A percentile compares a stretch with the other conserved stretches of the same genome.
phyloP scores from a whole-genome alignment of 2,329 filamentous ascomycete genomes.

The Fusarium sp. region DNA sequence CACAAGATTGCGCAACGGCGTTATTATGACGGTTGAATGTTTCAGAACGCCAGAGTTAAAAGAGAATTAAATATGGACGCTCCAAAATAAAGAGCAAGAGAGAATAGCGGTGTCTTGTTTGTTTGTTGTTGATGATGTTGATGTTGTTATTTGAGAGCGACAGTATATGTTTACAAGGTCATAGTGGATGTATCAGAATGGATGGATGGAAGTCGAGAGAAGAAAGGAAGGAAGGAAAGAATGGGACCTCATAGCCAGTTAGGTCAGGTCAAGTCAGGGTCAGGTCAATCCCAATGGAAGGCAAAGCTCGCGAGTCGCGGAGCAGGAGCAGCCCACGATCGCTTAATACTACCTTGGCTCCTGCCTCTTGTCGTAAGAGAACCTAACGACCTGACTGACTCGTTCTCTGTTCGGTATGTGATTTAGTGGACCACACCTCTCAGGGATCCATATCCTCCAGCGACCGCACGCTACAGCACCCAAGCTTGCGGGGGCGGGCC shows the following conservation, averaged over 20 bases:
- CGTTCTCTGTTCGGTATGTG: slow-evolving; percentile 33
- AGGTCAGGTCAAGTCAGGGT: neutral
- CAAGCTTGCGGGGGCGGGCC: slow-evolving; percentile 50
- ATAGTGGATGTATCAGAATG: slow-evolving; percentile 15
- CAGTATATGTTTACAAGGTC: slow-evolving; percentile 19
- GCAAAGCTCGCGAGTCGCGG: slow-evolving; percentile 13
- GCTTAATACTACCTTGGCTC: slow-evolving; percentile 42
- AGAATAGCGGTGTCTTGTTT: neutral
- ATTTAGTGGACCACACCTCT: slow-evolving; percentile 31
- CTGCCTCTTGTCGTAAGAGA: slow-evolving; percentile 7
- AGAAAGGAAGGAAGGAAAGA: slow-evolving; percentile 33
- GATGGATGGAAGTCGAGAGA: slow-evolving; percentile 23
- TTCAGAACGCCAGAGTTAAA: slow-evolving; percentile 5
- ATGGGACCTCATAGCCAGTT: slow-evolving; percentile 14
- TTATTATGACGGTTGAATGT: slow-evolving; percentile 4
- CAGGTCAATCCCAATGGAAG: slow-evolving; percentile 1
- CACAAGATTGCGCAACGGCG: slow-evolving; percentile 3
- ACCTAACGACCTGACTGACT: slow-evolving; percentile 38
- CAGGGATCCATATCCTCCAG: too few species aligned
- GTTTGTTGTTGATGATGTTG: neutral
- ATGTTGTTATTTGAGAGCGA: slow-evolving; percentile 6
- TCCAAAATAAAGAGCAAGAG: neutral
- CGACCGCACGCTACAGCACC: slow-evolving; percentile 12
- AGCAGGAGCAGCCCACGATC: slow-evolving; percentile 43
- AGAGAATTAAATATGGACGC: neutral